Conservation (phyloP, 331 rosid genomes). For the Cydonia oblonga region DNA sequence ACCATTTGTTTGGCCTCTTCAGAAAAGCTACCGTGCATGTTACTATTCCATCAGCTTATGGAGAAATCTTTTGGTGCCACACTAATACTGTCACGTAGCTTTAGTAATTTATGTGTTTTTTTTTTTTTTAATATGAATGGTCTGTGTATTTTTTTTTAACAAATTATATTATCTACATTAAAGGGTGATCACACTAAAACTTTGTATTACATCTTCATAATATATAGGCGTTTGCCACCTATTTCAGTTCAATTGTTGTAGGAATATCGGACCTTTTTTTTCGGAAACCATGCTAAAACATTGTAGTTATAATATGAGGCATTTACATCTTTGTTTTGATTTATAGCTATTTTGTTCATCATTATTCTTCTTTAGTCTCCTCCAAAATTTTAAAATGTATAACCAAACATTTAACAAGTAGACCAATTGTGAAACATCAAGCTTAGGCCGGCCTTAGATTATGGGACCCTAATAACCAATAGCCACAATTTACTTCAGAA, state of each 20-base stretch:
- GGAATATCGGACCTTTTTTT: too few species aligned
- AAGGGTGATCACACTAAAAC: too few species aligned
- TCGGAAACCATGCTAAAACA: too few species aligned
- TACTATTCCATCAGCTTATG: background rate
- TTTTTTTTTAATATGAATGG: too few species aligned
- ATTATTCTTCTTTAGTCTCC: background rate
- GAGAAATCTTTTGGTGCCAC: too few species aligned
- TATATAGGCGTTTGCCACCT: too few species aligned
- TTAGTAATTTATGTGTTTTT: background rate
- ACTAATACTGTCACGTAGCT: background rate
- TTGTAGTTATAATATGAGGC: too few species aligned
- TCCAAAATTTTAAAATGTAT: background rate
- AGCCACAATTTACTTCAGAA: constrained; percentile 15
- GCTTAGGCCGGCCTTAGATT: constrained; percentile 5
- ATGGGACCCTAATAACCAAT: constrained; percentile 7
- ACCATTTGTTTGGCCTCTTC: background rate
- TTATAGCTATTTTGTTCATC: background rate
- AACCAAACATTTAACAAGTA: background rate
- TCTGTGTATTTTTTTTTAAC: too few species aligned
- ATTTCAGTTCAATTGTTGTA: too few species aligned
- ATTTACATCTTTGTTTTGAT: too few species aligned
- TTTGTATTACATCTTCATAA: too few species aligned
- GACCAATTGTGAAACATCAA: background rate
- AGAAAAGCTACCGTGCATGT: background rate
- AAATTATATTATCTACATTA: too few species aligned